phyloP scores from a whole-genome alignment of 495 filamentous ascomycete genomes.

The Baudoinia panamericana region DNA sequence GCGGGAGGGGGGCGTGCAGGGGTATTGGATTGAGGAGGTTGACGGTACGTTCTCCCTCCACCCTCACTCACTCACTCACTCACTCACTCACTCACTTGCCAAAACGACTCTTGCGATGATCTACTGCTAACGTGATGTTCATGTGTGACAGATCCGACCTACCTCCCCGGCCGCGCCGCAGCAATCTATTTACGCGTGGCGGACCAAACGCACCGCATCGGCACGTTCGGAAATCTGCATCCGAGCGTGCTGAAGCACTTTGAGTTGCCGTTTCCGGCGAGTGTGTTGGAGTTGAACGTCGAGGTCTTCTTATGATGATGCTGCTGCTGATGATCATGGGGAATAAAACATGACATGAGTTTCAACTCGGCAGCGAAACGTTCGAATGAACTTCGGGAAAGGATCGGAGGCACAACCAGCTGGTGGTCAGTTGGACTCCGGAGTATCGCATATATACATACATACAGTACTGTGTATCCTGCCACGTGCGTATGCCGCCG shows the following conservation, averaged over 20 bases:
- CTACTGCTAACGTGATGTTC: not conserved
- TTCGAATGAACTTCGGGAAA: too few species aligned
- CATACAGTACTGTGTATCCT: too few species aligned
- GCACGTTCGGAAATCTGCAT: constrained; percentile 84
- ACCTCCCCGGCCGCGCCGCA: constrained; percentile 81
- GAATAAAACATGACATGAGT: too few species aligned
- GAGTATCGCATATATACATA: too few species aligned
- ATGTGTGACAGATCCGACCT: constrained; percentile 53
- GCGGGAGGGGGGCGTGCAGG: constrained; percentile 6
- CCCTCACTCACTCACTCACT: constrained; percentile 5
- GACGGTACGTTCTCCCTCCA: constrained; percentile 42
- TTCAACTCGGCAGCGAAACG: too few species aligned
- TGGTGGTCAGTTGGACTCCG: too few species aligned
- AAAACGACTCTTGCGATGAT: not conserved
- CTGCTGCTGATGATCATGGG: too few species aligned
- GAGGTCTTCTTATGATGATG: constrained; percentile 87
- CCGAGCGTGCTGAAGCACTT: constrained; percentile 87
- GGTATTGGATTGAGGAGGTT: constrained; percentile 87
- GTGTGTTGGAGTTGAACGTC: constrained; percentile 88
- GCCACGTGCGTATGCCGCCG: too few species aligned
- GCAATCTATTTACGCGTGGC: constrained; percentile 56
- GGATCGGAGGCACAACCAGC: too few species aligned
- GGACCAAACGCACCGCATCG: constrained; percentile 59
- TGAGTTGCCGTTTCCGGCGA: constrained; percentile 86
- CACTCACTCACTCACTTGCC: constrained; percentile 1